Percentiles rank a stretch among this genome's conserved stretches.
Evolutionary conservation across 1,284 basidiomycete genomes (phyloP).

Genomic region (Apiotrichum veenhuisii): DNA sequence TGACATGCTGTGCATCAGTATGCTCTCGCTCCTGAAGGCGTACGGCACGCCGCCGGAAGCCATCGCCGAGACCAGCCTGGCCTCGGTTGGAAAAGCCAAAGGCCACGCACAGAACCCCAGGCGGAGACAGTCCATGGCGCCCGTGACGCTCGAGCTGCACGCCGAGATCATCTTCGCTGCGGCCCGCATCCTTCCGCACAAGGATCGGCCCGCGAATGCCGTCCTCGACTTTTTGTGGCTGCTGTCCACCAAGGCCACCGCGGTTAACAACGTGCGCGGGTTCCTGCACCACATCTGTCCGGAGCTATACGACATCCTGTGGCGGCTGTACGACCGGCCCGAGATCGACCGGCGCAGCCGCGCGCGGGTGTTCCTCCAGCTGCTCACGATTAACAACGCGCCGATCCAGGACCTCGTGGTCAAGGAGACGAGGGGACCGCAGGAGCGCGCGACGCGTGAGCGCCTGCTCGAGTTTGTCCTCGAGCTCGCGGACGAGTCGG

Average conservation of each 20-base stretch:
- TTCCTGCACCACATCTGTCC: slow-evolving; percentile 31
- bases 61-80: slow-evolving; percentile 18
- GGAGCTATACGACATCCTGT: slow-evolving; percentile 22
- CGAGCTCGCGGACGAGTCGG: slow-evolving; percentile 30
- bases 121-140: slow-evolving; percentile 1
- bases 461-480: slow-evolving; percentile 32
- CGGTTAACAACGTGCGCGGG: slow-evolving; percentile 29
- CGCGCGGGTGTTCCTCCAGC: slow-evolving; percentile 29
- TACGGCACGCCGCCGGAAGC: slow-evolving; percentile 26
- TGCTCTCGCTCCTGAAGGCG: slow-evolving; percentile 23
- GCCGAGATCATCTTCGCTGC: slow-evolving; percentile 22
- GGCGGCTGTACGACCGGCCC: slow-evolving; percentile 29
- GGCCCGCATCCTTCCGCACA: slow-evolving; percentile 15
- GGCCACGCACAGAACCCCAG: background rate
- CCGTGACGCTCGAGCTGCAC: slow-evolving; percentile 12
- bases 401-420: slow-evolving; percentile 28
- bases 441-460: slow-evolving; percentile 21
- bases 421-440: background rate
- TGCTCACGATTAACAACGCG: slow-evolving; percentile 31
- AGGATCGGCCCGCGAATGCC: slow-evolving; percentile 22
- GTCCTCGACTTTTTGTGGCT: slow-evolving; percentile 42
- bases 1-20: slow-evolving; percentile 10
- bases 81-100: background rate
- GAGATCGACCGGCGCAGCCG: slow-evolving; percentile 23
- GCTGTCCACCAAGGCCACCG: slow-evolving; percentile 25